Conservation (phyloP, 1,139 yeast genomes). For the Protomyces lactucae-debilis region DNA sequence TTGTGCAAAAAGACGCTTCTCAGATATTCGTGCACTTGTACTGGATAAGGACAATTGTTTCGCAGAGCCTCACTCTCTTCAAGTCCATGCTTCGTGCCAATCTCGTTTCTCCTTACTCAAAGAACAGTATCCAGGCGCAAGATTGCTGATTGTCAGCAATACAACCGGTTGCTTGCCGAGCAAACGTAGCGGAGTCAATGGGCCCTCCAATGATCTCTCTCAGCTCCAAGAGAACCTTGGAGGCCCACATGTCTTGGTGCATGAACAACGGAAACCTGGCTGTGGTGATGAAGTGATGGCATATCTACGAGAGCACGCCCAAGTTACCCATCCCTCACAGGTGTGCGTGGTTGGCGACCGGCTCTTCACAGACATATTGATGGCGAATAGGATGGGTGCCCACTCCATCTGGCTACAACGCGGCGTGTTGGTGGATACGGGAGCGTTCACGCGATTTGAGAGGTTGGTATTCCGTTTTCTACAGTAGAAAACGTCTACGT, state of each 20-base stretch:
- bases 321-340: constrained; percentile 50
- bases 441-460: constrained; percentile 9
- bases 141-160: constrained; percentile 75
- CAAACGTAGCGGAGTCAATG: not conserved
- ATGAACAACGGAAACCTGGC: constrained; percentile 68
- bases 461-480: not conserved
- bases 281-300: constrained; percentile 66
- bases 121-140: constrained; percentile 57
- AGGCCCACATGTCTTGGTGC: not conserved
- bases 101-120: constrained; percentile 55
- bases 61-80: constrained; percentile 75
- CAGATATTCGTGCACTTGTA: constrained; percentile 65
- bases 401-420: constrained; percentile 76
- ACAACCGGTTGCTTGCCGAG: constrained; percentile 61
- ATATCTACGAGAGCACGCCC: constrained; percentile 37
- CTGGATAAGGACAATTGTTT: constrained; percentile 94
- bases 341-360: constrained; percentile 88
- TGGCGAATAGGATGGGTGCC: constrained; percentile 93
- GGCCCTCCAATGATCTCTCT: not conserved
- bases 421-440: constrained; percentile 43
- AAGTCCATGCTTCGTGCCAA: constrained; percentile 43
- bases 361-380: constrained; percentile 78
- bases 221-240: not conserved
- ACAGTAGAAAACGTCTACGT: not conserved
- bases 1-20: not conserved